Percentiles rank a stretch among this genome's conserved stretches.
These are phyloP conservation scores for Jimgerdemannia lactiflua DNA, from an alignment of 192 early-diverging fungal species.

Conservation along the genomic window DNA sequence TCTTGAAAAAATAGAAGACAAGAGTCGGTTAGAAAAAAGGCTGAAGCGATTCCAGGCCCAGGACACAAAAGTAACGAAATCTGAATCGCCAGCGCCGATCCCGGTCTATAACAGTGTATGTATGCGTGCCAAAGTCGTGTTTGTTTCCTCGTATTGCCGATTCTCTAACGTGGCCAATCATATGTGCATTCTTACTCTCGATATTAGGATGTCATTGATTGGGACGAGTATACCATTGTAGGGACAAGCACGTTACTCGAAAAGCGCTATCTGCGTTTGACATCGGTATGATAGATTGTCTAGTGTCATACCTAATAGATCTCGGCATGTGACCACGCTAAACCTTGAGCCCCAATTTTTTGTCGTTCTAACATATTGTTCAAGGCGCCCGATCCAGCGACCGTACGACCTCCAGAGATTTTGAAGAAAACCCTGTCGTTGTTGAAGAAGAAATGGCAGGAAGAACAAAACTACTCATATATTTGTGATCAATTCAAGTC, in stretches of 20 bases:
- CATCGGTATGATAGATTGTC: slow-evolving; percentile 54
- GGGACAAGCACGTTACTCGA: slow-evolving; percentile 86
- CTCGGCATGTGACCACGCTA: not conserved
- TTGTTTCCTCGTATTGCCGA: not conserved
- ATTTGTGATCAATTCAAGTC: slow-evolving; percentile 98
- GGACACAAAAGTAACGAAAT: not conserved
- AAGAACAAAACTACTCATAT: slow-evolving; percentile 89
- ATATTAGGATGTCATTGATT: slow-evolving; percentile 65
- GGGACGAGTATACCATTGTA: slow-evolving; percentile 84
- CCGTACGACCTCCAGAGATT: slow-evolving; percentile 86
- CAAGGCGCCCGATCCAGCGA: slow-evolving; percentile 86
- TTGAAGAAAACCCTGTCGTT: slow-evolving; percentile 75
- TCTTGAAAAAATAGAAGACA: slow-evolving; percentile 30
- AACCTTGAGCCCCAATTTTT: not conserved
- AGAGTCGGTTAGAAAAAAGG: slow-evolving; percentile 19
- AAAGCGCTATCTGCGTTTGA: slow-evolving; percentile 92
- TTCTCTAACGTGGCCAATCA: no score
- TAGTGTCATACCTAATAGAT: not conserved
- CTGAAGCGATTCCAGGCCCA: slow-evolving; percentile 30
- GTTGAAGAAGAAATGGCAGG: slow-evolving; percentile 76
- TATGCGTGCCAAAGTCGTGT: not conserved
- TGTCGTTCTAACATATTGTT: slow-evolving; percentile 4
- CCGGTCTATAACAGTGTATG: slow-evolving; percentile 8
- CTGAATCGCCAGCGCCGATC: slow-evolving; percentile 10
- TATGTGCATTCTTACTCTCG: not conserved